Conservation (phyloP, 805 yeast species). For the Candida taoyuanica region DNA sequence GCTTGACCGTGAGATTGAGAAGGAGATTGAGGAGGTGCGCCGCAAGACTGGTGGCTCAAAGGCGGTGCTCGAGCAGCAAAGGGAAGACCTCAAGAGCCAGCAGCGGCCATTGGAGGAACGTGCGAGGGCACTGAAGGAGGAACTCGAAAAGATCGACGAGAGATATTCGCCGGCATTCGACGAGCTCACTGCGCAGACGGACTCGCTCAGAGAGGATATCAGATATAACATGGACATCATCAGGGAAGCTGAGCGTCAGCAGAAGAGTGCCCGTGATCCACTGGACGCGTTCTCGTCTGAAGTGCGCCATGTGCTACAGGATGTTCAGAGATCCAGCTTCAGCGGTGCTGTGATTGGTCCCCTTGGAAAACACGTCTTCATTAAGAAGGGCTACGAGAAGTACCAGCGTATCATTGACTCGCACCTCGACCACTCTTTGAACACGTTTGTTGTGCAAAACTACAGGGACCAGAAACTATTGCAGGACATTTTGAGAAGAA, state of each 20-base stretch:
- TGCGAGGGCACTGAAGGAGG: neutral
- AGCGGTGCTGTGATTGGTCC: slow-evolving; percentile 72
- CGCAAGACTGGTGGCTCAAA: slow-evolving; percentile 26
- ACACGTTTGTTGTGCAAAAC: slow-evolving; percentile 63
- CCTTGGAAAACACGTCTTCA: slow-evolving; percentile 53
- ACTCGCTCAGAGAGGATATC: slow-evolving; percentile 12
- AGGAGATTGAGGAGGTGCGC: slow-evolving; percentile 27
- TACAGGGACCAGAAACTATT: slow-evolving; percentile 51
- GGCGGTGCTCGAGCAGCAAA: slow-evolving; percentile 17
- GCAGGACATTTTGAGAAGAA: slow-evolving; percentile 30
- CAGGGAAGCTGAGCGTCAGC: neutral
- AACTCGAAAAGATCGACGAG: slow-evolving; percentile 2
- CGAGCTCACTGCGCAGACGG: slow-evolving; percentile 3
- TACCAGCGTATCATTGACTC: slow-evolving; percentile 65
- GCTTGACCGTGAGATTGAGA: slow-evolving; percentile 15
- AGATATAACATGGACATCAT: neutral
- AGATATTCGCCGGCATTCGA: slow-evolving; percentile 7
- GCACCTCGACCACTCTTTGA: slow-evolving; percentile 43
- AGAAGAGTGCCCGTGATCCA: slow-evolving; percentile 12
- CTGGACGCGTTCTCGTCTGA: slow-evolving; percentile 3
- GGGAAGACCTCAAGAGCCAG: slow-evolving; percentile 1
- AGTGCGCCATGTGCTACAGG: slow-evolving; percentile 4
- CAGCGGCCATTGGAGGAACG: neutral
- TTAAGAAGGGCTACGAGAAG: slow-evolving; percentile 47
- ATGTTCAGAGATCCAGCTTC: slow-evolving; percentile 33